phyloP scores from a whole-genome alignment of 1,139 yeast species.

The Yamadazyma atmosphaerica region DNA sequence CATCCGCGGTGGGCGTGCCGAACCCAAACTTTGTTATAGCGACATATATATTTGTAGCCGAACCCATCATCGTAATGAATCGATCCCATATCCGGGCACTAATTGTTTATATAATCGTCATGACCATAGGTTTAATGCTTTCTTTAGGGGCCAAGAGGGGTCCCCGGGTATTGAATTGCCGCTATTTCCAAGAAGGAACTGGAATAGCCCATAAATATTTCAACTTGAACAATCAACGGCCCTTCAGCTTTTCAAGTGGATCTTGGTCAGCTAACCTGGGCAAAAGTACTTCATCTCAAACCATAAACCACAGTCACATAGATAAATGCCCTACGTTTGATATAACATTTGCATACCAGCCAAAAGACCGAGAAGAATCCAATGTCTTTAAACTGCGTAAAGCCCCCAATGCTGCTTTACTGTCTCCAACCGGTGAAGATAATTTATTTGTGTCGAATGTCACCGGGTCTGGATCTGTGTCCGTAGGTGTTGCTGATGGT shows the following conservation, averaged over 20 bases:
- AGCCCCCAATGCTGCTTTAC: conserved; percentile 30
- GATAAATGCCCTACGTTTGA: conserved; percentile 35
- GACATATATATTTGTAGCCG: conserved; percentile 2
- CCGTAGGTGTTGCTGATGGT: conserved; percentile 94
- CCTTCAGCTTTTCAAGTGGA: conserved; percentile 21
- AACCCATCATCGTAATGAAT: neutral
- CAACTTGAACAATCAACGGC: conserved; percentile 8
- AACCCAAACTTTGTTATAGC: neutral
- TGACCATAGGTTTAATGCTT: conserved; percentile 31
- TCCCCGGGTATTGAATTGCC: conserved; percentile 6
- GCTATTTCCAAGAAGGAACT: conserved; percentile 5
- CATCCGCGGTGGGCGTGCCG: conserved; percentile 7
- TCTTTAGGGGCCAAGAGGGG: conserved; percentile 28
- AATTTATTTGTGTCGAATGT: conserved; percentile 62
- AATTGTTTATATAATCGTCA: conserved; percentile 18
- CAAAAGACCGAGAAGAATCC: conserved; percentile 59
- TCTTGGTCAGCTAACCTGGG: conserved; percentile 20
- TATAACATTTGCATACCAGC: conserved; percentile 69
- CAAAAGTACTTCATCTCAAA: conserved; percentile 13
- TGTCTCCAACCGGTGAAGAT: conserved; percentile 84
- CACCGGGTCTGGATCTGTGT: conserved; percentile 42
- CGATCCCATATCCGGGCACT: conserved; percentile 7
- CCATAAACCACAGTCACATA: conserved; percentile 17
- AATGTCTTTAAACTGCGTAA: conserved; percentile 40
- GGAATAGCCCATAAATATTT: conserved; percentile 7